A percentile compares a stretch with the other conserved stretches of the same genome.
These are phyloP conservation scores for Incumbomyces delicatus DNA, from an alignment of 2,329 filamentous ascomycete species.

Conservation along the genomic window DNA sequence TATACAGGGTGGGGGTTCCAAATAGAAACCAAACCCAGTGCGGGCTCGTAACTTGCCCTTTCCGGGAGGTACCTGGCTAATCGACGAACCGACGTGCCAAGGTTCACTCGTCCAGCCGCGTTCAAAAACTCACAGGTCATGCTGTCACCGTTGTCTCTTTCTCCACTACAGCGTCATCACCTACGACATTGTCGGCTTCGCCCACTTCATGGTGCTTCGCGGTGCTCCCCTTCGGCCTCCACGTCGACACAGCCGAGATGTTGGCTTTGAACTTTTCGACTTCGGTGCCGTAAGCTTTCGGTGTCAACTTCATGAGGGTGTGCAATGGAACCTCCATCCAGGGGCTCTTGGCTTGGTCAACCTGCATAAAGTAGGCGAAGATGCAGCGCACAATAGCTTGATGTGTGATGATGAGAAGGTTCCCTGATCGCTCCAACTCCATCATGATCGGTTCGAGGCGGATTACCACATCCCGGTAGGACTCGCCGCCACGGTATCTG, in stretches of 20 bases:
- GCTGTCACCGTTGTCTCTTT: too few relatives aligned
- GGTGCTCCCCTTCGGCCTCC: slow-evolving; percentile 84
- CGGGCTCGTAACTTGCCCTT: too few relatives aligned
- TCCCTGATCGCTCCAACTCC: slow-evolving; percentile 92
- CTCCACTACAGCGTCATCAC: not conserved
- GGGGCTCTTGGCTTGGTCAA: slow-evolving; percentile 80
- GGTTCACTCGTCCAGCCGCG: too few relatives aligned
- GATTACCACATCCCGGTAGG: slow-evolving; percentile 92
- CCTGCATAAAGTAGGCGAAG: slow-evolving; percentile 98
- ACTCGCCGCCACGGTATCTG: slow-evolving; percentile 92
- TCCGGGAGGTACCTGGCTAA: too few relatives aligned
- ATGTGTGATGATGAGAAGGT: slow-evolving; percentile 96
- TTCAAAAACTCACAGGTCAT: too few relatives aligned
- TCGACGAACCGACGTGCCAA: too few relatives aligned
- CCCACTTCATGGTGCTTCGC: slow-evolving; percentile 55
- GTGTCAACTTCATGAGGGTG: slow-evolving; percentile 91
- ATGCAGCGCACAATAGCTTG: slow-evolving; percentile 95
- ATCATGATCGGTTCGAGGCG: slow-evolving; percentile 98
- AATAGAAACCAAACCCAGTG: too few relatives aligned
- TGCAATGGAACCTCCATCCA: slow-evolving; percentile 99
- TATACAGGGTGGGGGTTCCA: too few relatives aligned
- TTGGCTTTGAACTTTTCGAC: slow-evolving; percentile 81
- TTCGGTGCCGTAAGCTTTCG: slow-evolving; percentile 84
- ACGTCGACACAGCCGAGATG: slow-evolving; percentile 92
- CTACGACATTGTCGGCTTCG: slow-evolving; percentile 4